phyloP scores from a whole-genome alignment of 2,329 filamentous ascomycete species.

The Penicillium vulpinum region DNA sequence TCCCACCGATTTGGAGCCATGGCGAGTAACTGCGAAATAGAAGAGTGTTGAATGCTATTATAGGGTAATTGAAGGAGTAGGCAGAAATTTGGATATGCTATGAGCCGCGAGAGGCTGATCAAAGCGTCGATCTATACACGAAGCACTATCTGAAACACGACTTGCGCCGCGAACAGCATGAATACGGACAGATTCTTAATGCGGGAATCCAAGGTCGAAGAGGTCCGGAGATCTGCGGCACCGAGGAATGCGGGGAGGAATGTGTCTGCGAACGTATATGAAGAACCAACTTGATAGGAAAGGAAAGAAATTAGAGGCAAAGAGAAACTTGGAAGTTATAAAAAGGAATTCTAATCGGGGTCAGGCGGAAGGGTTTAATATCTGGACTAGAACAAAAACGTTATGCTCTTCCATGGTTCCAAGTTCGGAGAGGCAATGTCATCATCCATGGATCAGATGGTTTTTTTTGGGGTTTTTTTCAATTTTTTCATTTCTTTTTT shows the following conservation, averaged over 20 bases:
- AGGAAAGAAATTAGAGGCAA: no score
- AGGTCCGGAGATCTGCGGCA: conserved; percentile 15
- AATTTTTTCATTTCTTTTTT: neutral
- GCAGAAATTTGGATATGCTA: neutral
- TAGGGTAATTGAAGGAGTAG: neutral
- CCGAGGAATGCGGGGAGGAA: conserved; percentile 21
- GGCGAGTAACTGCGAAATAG: conserved; percentile 9
- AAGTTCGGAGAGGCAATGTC: conserved; percentile 3
- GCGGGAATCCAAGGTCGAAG: conserved; percentile 16
- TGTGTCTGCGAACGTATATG: neutral
- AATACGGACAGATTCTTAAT: conserved; percentile 11
- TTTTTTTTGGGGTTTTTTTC: neutral
- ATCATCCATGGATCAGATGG: neutral
- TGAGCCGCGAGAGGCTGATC: neutral
- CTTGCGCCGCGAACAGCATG: conserved; percentile 21
- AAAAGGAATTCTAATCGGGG: neutral
- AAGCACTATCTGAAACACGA: conserved; percentile 11
- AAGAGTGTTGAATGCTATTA: neutral
- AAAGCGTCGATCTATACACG: conserved; percentile 13
- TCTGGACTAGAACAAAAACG: neutral
- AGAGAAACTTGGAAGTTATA: no score
- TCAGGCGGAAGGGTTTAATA: conserved; percentile 2
- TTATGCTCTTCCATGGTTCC: neutral
- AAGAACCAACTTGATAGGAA: no score
- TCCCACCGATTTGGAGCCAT: conserved; percentile 57